Base-by-base conservation (phyloP, 805 yeast species). In the Wickerhamiella spandovensis region DNA sequence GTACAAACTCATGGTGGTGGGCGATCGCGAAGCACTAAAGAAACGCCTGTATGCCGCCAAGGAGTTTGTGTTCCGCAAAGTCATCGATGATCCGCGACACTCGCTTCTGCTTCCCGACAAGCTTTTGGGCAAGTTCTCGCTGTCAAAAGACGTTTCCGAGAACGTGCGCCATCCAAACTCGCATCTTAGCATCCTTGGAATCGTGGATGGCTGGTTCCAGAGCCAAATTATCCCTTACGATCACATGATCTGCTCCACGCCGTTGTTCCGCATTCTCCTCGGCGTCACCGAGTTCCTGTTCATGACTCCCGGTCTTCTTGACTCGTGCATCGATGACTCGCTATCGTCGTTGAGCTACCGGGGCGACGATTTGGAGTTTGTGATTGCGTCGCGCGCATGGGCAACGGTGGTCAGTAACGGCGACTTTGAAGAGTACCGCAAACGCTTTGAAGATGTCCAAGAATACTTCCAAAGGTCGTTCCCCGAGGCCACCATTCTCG, bases 211-310 rank as follows among this genome's bases (percentile, higher is more conserved):
- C 61, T 92, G 98, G 98, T 77, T 75, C 60, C 81, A 80, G 55
- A 67, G 86, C 43, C 83, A 82, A 1, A 87, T 92, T 42, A 82
- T 84, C 35, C 98, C 98, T 4, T 90, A 92, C 62, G 96, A 90
- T 64, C 98, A 92, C 66, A 89, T 90, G 68, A 89, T 90, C 52
- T 90, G 97, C 63, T 85, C 96, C 0, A 92, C 98, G 0, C 98
- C 98, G 12, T 56, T 84, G 28, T 92, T 90, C 63, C 75, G 97
- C 63, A 87, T 92, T 41, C 87, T 92, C 67, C 72, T 92, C 41
- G 97, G 97, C 44, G 97, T 92, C 22, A 78, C 95, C 0, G 97
- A 92, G 63, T 90, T 87, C 64, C 68, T 92, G 30, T 92, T 90
- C 64, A 79, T 95, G 60, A 78, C 88, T 0, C 90, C 92, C 0